Evolutionary conservation across 176 grass and related monocot species (phyloP), one percentile per base, ranked within the genome.

Genomic region (Leersia perrieri): DNA sequence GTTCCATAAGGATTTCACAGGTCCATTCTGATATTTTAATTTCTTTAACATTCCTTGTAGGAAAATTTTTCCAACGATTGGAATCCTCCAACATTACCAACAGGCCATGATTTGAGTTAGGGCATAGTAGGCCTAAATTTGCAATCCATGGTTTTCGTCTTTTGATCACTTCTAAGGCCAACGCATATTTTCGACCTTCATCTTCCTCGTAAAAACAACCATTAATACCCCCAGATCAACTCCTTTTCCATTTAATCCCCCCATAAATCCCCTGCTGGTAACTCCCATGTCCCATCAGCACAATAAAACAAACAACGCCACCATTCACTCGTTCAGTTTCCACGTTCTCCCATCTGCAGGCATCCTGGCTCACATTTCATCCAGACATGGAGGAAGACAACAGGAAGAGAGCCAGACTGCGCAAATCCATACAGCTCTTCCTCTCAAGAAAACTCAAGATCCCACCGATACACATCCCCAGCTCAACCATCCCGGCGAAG

Each of bases 381-480:
- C 25, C 4, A 34, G 70, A 33, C 34, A 90, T 92, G 87, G 88
- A 84, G 58, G 81, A 69, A 64, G 81, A 74, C 2, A 33, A 44
- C 0, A 39, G 74, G 47, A 93, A 82, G 73, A 76, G 65, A 60
- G 72, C 75, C 28, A 89, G 86, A 61, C 84, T 97, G 38, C 80
- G 45, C 28, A 96, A 33, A 68, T 90, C 88, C 69, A 68, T 96
- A 63, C 86, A 91, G 49, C 45, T 81, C 25, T 93, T 84, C 88
- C 18, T 97, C 16, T 78, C 85, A 15, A 95, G 38, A 60, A 90
- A 92, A 22, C 90, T 96, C 79, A 96, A 86, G 68, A 84, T 96
- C 51, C 88, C 93, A 12, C 82, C 77, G 0, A 45, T 89, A 13
- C 72, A 81, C 66, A 85, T 73, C 73, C 85, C 76, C 25, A 72